Conservation (phyloP, 2,329 filamentous ascomycete species). For the Zasmidium citrigriseum region DNA sequence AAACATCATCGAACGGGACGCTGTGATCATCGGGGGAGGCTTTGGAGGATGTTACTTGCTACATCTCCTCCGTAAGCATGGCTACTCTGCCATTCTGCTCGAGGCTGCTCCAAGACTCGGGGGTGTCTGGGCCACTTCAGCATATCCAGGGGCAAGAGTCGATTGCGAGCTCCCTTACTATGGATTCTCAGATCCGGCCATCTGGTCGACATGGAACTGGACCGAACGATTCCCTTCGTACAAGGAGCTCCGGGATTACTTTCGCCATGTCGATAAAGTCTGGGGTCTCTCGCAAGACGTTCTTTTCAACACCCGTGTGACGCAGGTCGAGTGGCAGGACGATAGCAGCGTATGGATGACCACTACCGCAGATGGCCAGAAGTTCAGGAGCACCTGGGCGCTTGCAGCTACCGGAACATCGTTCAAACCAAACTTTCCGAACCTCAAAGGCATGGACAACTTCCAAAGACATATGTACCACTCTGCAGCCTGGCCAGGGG, state of each 20-base stretch:
- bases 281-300: constrained; percentile 59
- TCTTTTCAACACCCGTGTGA: constrained; percentile 57
- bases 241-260: constrained; percentile 56
- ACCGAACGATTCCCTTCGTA: constrained; percentile 28
- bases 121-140: constrained; percentile 39
- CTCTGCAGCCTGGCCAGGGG: constrained; percentile 42
- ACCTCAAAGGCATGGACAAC: constrained; percentile 36
- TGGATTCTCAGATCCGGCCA: constrained; percentile 47
- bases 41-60: constrained; percentile 21
- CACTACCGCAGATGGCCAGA: constrained; percentile 8
- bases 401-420: constrained; percentile 42
- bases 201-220: constrained; percentile 59
- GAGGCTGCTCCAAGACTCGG: constrained; percentile 36
- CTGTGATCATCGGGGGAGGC: constrained; percentile 17
- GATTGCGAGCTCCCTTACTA: constrained; percentile 50
- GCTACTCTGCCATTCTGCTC: constrained; percentile 33
- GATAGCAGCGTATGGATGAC: constrained; percentile 25
- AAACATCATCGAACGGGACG: constrained; percentile 13
- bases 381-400: constrained; percentile 37
- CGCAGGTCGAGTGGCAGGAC: constrained; percentile 49
- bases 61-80: constrained; percentile 31
- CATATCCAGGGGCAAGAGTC: constrained; percentile 45
- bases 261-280: constrained; percentile 60
- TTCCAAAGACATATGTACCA: constrained; percentile 45
- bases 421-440: constrained; percentile 41